Evolutionary conservation across 2,329 filamentous ascomycete species (phyloP), one percentile per base, ranked within the genome.

Genomic region (Penicillium sp.): DNA sequence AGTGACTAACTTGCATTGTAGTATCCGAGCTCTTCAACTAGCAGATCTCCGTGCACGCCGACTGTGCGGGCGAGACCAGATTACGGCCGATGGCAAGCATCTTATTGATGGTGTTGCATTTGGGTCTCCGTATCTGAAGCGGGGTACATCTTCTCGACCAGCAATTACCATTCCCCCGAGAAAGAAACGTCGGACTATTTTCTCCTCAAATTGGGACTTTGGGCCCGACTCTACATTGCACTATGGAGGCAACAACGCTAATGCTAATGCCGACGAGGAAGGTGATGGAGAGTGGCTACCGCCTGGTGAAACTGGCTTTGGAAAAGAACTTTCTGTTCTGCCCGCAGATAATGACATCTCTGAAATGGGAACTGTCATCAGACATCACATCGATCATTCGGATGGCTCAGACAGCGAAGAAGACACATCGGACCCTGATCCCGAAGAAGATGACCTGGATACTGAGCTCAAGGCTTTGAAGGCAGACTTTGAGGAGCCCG

Each of bases 31-130:
- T 10, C 81, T 96, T 34, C 80, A 87, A 49, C 85, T 83, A 23
- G 82, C 86, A 41, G 93, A 97, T 68, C 73, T 94, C 8, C 84
- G 85, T 64, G 81, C 85, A 44, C 81, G 91, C 60, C 83, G 84
- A 49, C 74, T 95, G 10, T 86, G 84, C 52, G 92, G 93, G 24
- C 84, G 93, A 44, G 79, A 88, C 58, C 92, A 96, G 70, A 95
- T 96, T 48, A 85, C 88, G 0, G 65, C 76, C 2, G 88, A 90
- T 69, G 92, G 93, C 4, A 86, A 81, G 60, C 91, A 92, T 67
- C 79, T 96, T 6, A 81, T 94, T 10, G 93, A 97, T 68, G 92
- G 93, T 3, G 78, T 96, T 18, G 83, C 90, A 0, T 96, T 93
- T 68, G 92, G 93, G 2, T 82, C 87, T 54, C 85, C 87, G 1